These are phyloP conservation scores for Blepharisma stoltei DNA, from an alignment of 73 alveolate species.

Conservation along the genomic window DNA sequence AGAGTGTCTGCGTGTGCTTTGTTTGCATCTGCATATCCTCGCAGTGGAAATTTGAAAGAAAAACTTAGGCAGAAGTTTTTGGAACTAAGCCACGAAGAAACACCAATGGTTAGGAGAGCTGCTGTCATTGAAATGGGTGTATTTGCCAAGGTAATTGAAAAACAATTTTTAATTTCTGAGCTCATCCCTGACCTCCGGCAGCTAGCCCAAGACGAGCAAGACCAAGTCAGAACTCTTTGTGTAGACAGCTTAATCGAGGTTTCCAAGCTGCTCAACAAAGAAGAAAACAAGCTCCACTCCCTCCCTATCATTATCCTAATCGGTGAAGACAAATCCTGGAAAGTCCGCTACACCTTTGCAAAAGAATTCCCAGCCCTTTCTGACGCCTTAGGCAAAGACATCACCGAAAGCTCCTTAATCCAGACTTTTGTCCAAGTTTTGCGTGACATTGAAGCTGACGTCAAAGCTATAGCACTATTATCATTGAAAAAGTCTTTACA, in stretches of 20 bases:
- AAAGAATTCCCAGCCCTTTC: slow-evolving; percentile 93
- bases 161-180: slow-evolving; percentile 81
- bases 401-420: slow-evolving; percentile 81
- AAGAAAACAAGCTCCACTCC: slow-evolving; percentile 85
- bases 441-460: slow-evolving; percentile 95
- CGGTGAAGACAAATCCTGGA: slow-evolving; percentile 98
- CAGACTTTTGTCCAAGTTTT: slow-evolving; percentile 83
- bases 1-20: slow-evolving; percentile 94
- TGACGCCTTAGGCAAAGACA: slow-evolving; percentile 92
- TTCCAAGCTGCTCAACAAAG: slow-evolving; percentile 84
- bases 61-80: slow-evolving; percentile 89
- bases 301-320: slow-evolving; percentile 83
- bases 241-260: slow-evolving; percentile 84
- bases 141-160: slow-evolving; percentile 86
- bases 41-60: slow-evolving; percentile 89
- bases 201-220: slow-evolving; percentile 90
- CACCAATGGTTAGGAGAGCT: slow-evolving; percentile 97
- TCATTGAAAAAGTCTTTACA: slow-evolving; percentile 53
- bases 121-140: slow-evolving; percentile 93
- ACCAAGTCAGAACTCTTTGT: slow-evolving; percentile 90
- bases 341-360: slow-evolving; percentile 92
- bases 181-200: slow-evolving; percentile 85
- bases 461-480: slow-evolving; percentile 88
- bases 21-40: slow-evolving; percentile 83
- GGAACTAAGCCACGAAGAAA: slow-evolving; percentile 95